Base-by-base conservation (phyloP, 192 early-diverging fungal species). In the Lobulomyces angularis region DNA sequence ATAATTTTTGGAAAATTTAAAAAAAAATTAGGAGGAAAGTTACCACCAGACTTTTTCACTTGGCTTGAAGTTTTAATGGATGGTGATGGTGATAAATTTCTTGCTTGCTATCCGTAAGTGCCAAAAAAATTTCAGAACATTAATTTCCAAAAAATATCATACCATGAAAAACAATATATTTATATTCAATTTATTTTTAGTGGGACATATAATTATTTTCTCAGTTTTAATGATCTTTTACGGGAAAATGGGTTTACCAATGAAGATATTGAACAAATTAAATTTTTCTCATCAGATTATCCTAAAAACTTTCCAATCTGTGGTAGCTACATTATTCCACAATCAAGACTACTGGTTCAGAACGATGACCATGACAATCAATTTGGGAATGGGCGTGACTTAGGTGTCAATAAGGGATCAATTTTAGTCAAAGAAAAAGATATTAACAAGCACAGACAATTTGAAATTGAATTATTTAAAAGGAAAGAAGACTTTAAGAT, bases 341-440 rank as follows among this genome's bases (percentile, higher is more conserved):
- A 16, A 32, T 32, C n/a, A n/a, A n/a, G n/a, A n/a, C n/a, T n/a
- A n/a, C n/a, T n/a, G n/a, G n/a, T n/a, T n/a, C n/a, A n/a, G n/a
- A n/a, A n/a, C n/a, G n/a, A n/a, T n/a, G n/a, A n/a, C n/a, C n/a
- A n/a, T n/a, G n/a, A n/a, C n/a, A n/a, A n/a, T n/a, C n/a, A n/a
- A n/a, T n/a, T n/a, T n/a, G n/a, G n/a, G n/a, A n/a, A n/a, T n/a
- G n/a, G n/a, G n/a, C n/a, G n/a, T n/a, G n/a, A 55, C 25, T 53
- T 55, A 51, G 45, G 33, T n/a, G 52, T 17, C 8, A 45, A n/a
- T 14, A n/a, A n/a, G n/a, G 53, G 53, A 3, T 55, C 53, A 22
- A 51, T 55, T 1, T 35, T 55, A 24, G 41, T 55, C 51, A 55
- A 55, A 31, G 53, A 55, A 2, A 56, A 45, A 21, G 50, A 55